Evolutionary conservation across 805 yeast genomes (phyloP).

Genomic region (Cephaloascus albidus): DNA sequence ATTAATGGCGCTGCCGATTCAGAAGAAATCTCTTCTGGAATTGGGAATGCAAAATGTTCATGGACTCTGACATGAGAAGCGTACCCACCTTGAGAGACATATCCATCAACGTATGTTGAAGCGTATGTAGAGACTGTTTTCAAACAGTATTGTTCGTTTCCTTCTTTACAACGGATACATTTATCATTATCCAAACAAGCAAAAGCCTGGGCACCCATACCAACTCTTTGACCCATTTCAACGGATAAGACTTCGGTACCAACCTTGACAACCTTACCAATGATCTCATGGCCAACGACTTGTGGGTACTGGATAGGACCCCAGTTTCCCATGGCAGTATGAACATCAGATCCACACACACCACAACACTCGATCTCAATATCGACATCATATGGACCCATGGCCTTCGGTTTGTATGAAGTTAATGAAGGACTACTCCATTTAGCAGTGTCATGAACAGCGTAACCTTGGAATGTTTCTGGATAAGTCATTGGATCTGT

Average conservation of each 20-base stretch:
- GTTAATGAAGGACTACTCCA: slow-evolving; percentile 49
- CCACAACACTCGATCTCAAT: slow-evolving; percentile 55
- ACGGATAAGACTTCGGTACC: slow-evolving; percentile 22
- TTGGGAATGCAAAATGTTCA: slow-evolving; percentile 34
- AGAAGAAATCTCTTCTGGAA: slow-evolving; percentile 32
- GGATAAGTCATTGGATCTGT: slow-evolving; percentile 33
- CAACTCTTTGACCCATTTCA: slow-evolving; percentile 36
- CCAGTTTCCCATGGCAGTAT: slow-evolving; percentile 46
- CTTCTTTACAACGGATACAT: slow-evolving; percentile 22
- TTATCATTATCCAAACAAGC: slow-evolving; percentile 24
- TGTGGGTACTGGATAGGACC: slow-evolving; percentile 21
- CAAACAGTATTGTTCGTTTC: slow-evolving; percentile 37
- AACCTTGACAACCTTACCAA: slow-evolving; percentile 29
- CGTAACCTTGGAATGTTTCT: slow-evolving; percentile 53
- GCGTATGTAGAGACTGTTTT: slow-evolving; percentile 26
- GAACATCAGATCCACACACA: slow-evolving; percentile 57
- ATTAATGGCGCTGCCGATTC: slow-evolving; percentile 37
- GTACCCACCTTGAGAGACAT: slow-evolving; percentile 32
- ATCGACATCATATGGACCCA: slow-evolving; percentile 37
- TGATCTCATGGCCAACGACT: slow-evolving; percentile 42
- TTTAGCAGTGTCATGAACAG: slow-evolving; percentile 36
- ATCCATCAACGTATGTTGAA: slow-evolving; percentile 24
- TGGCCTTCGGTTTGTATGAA: slow-evolving; percentile 37
- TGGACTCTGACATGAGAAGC: slow-evolving; percentile 37
- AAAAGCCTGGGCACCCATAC: slow-evolving; percentile 33